Percentiles rank a stretch among this genome's conserved stretches.
phyloP scores from a whole-genome alignment of 1,139 yeast genomes.

The Hansenula sp. region DNA sequence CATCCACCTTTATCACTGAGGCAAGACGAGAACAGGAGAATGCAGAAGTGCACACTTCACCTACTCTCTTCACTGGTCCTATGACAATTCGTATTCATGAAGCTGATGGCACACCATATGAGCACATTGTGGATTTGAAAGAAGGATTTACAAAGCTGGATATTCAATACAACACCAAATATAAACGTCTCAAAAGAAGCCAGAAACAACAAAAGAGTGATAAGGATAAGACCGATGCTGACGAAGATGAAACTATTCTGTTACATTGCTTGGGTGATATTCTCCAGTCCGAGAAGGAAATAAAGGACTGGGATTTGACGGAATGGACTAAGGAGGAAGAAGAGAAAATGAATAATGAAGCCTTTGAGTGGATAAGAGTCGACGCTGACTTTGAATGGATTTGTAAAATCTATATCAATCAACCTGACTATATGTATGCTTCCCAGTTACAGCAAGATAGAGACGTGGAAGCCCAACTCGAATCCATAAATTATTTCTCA shows the following conservation, averaged over 20 bases:
- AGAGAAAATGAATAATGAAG: slow-evolving; percentile 68
- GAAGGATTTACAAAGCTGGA: slow-evolving; percentile 85
- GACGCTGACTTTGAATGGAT: slow-evolving; percentile 99
- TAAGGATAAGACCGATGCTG: slow-evolving; percentile 27
- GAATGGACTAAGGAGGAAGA: slow-evolving; percentile 77
- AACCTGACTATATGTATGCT: slow-evolving; percentile 93
- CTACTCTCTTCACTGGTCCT: slow-evolving; percentile 77
- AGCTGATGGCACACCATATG: slow-evolving; percentile 99
- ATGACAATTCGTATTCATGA: slow-evolving; percentile 97
- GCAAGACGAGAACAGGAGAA: slow-evolving; percentile 27
- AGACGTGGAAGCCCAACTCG: slow-evolving; percentile 93
- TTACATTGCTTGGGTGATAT: slow-evolving; percentile 78
- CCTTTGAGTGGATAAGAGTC: slow-evolving; percentile 95
- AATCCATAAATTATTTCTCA: slow-evolving; percentile 74
- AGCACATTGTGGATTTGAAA: slow-evolving; percentile 89
- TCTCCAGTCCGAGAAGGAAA: slow-evolving; percentile 54
- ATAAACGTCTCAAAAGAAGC: slow-evolving; percentile 65
- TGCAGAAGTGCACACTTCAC: slow-evolving; percentile 22
- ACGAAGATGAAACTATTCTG: slow-evolving; percentile 37
- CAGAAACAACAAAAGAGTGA: slow-evolving; percentile 44
- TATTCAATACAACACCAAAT: slow-evolving; percentile 91
- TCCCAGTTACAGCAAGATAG: slow-evolving; percentile 93
- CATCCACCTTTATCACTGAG: slow-evolving; percentile 34
- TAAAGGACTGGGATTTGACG: slow-evolving; percentile 66
- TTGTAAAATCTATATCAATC: slow-evolving; percentile 73